Evolutionary conservation across 352 stramenopile genomes (phyloP).

Genomic region (Phytophthora citrophthora): DNA sequence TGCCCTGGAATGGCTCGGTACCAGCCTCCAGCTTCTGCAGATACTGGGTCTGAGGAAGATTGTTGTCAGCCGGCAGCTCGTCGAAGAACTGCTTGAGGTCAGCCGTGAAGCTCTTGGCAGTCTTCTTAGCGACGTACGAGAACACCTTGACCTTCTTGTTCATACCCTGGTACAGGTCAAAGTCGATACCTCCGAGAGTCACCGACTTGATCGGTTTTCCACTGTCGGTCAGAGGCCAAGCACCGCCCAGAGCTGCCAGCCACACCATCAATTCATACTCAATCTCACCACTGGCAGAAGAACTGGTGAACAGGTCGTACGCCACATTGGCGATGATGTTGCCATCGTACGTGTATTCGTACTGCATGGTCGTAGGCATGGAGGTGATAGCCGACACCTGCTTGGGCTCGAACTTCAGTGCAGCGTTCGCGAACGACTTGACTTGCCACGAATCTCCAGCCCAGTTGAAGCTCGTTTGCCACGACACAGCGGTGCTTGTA

Average conservation of each 20-base stretch:
- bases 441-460: constrained; percentile 37
- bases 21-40: constrained; percentile 36
- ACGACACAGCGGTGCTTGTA: constrained; percentile 37
- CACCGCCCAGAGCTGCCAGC: constrained; percentile 38
- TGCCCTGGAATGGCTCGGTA: constrained; percentile 42
- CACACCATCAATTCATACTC: constrained; percentile 54
- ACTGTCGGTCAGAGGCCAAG: constrained; percentile 34
- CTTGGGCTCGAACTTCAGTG: constrained; percentile 40
- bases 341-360: constrained; percentile 44
- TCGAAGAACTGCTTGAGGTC: constrained; percentile 43
- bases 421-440: constrained; percentile 57
- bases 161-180: constrained; percentile 39
- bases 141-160: constrained; percentile 48
- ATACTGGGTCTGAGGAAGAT: constrained; percentile 32
- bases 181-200: constrained; percentile 27
- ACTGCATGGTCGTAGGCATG: constrained; percentile 45
- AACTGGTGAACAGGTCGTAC: constrained; percentile 48
- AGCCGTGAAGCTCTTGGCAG: constrained; percentile 22
- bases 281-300: constrained; percentile 24
- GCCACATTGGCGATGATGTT: constrained; percentile 49
- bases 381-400: constrained; percentile 38
- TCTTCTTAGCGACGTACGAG: constrained; percentile 40
- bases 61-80: constrained; percentile 34
- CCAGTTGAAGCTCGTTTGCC: constrained; percentile 49
- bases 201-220: constrained; percentile 35